phyloP scores from a whole-genome alignment of 371 early-diverging fungal species.

The Phascolomyces articulosus region DNA sequence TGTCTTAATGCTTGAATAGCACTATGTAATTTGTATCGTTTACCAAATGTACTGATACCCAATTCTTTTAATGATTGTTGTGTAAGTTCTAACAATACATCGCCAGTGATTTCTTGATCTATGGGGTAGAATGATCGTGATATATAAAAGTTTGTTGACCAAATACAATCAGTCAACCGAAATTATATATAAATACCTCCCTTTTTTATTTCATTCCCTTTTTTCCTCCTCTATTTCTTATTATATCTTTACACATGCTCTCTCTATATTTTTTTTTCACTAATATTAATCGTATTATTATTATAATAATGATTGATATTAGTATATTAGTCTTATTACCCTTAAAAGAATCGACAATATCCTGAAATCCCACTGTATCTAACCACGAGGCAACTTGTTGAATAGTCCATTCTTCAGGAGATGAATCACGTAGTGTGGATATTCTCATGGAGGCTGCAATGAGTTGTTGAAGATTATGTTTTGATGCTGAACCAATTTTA shows the following conservation, averaged over 20 bases:
- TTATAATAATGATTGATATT: too few species aligned
- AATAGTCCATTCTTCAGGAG: constrained; percentile 49
- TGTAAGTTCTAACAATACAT: constrained; percentile 65
- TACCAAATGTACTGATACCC: constrained; percentile 70
- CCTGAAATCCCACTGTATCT: constrained; percentile 56
- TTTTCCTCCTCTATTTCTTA: background rate
- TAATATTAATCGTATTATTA: background rate
- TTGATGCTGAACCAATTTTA: constrained; percentile 11
- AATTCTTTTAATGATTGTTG: constrained; percentile 73
- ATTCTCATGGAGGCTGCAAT: constrained; percentile 12
- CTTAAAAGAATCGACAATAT: constrained; percentile 54
- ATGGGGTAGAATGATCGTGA: constrained; percentile 6
- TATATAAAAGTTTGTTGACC: background rate
- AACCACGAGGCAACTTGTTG: constrained; percentile 53
- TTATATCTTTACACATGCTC: background rate
- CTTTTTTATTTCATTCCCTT: background rate
- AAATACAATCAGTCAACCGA: background rate
- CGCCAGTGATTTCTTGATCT: constrained; percentile 78
- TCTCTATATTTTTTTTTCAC: background rate
- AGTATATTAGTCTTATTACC: constrained; percentile 35
- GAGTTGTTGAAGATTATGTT: constrained; percentile 9
- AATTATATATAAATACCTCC: background rate
- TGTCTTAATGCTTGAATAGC: constrained; percentile 57
- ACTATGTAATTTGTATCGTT: constrained; percentile 69
- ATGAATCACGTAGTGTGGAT: constrained; percentile 13